Conservation (phyloP, 495 filamentous ascomycete species). For the Tuber umbilicatum region DNA sequence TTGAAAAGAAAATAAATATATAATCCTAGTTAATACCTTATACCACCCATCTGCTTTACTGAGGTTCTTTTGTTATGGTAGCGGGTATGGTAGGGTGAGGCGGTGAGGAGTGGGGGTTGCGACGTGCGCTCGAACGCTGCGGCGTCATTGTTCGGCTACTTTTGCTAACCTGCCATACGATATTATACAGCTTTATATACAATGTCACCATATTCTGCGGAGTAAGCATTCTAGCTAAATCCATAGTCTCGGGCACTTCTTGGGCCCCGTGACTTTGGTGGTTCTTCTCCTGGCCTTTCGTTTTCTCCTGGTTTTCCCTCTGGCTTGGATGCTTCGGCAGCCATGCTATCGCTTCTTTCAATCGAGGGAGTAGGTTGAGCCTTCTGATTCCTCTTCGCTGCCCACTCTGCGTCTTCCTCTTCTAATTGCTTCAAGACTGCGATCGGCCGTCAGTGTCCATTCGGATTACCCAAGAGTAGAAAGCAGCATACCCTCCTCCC, state of each 20-base stretch:
- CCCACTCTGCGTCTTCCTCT: slow-evolving; percentile 62
- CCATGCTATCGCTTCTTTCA: background rate
- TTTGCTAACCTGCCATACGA: too few species aligned
- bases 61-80: too few species aligned
- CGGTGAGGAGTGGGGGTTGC: too few species aligned
- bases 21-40: too few species aligned
- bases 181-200: background rate
- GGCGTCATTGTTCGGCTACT: too few species aligned
- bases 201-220: background rate
- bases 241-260: slow-evolving; percentile 27
- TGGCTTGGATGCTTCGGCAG: background rate
- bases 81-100: too few species aligned
- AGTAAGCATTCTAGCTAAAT: slow-evolving; percentile 16
- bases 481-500: slow-evolving; percentile 66
- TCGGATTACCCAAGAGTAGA: slow-evolving; percentile 14
- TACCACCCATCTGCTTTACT: too few species aligned
- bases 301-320: background rate
- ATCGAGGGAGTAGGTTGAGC: slow-evolving; percentile 1
- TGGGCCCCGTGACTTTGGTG: slow-evolving; percentile 9
- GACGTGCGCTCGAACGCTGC: too few species aligned
- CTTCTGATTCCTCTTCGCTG: slow-evolving; percentile 39
- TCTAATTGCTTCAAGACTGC: slow-evolving; percentile 75
- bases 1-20: too few species aligned
- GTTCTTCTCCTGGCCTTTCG: background rate
- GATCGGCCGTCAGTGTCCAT: slow-evolving; percentile 2